Evolutionary conservation across 345 rosid species (phyloP), one percentile per base, ranked within the genome.

Genomic region (Trapa bicornis): DNA sequence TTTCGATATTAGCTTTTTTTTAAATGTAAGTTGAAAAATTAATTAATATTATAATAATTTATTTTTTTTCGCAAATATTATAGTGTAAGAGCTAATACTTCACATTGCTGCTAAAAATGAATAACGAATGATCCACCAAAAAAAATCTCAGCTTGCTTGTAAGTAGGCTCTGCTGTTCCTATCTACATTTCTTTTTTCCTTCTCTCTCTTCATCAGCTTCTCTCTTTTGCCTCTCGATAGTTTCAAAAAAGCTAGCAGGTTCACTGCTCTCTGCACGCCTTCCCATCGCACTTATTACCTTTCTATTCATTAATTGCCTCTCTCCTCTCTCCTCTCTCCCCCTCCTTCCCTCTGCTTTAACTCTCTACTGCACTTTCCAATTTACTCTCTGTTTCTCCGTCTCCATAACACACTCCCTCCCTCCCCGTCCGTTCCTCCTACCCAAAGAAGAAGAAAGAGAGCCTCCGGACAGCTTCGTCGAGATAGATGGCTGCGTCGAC

Each of bases 181-280:
- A 6, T 29, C n/a, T 32, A 5, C 32, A 13, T 57, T 65, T 47
- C 67, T 47, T 65, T n/a, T 8, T 13, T 65, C 5, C 5, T 7
- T 65, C 29, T 42, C 36, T 6, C 10, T 10, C 37, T 32, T 32
- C 7, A 36, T n/a, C 54, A 14, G 54, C 16, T 48, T 29, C 29
- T 32, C 36, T 16, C 37, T 38, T 29, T 32, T 70, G 35, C 54
- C 73, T 70, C 68, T 70, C 64, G 63, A 54, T 64, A 70, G 68
- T 65, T 65, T 65, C 64, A 61, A 54, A 42, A 32, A 53, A 41
- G 41, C 73, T 67, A 70, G 73, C 73, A 53, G 73, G 65, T 70
- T 3, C 73, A 56, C 73, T 53, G 67, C 37, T 16, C 37, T 16
- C 63, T 65, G 61, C 67, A 13, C 11, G 33, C 61, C 68, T 53